phyloP scores from a whole-genome alignment of 2,329 filamentous ascomycete species.

The Cryphonectria naterciae region DNA sequence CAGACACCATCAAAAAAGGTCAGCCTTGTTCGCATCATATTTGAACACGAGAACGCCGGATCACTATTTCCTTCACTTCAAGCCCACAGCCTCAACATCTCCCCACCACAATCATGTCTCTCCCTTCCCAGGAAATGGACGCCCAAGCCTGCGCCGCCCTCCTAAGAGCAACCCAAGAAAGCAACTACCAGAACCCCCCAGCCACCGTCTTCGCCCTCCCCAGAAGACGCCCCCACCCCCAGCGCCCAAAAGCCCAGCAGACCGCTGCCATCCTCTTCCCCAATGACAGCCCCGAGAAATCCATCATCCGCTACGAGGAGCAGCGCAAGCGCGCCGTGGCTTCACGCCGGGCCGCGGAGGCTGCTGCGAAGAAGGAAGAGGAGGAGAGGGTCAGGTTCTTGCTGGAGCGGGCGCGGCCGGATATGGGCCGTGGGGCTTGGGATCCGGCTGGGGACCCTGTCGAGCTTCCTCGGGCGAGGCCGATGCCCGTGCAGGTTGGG shows the following conservation, averaged over 20 bases:
- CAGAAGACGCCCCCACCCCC: constrained; percentile 5
- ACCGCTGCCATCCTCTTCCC: constrained; percentile 12
- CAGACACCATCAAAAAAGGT: no score
- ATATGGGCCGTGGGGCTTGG: not conserved
- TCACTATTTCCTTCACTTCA: not conserved
- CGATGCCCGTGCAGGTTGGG: constrained; percentile 5
- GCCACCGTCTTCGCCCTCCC: constrained; percentile 1
- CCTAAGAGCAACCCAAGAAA: not conserved
- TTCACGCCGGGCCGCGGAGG: not conserved
- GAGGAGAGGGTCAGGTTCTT: not conserved
- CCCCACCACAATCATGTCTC: not conserved
- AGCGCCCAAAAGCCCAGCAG: constrained; percentile 3
- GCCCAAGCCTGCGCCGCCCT: not conserved
- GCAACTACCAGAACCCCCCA: not conserved
- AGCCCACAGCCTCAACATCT: not conserved
- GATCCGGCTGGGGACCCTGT: constrained; percentile 1
- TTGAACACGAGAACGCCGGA: not conserved
- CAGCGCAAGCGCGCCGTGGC: constrained; percentile 10
- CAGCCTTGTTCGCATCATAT: no score
- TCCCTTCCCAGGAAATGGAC: not conserved
- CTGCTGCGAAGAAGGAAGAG: no score
- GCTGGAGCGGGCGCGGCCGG: not conserved
- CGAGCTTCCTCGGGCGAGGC: not conserved
- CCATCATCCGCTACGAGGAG: constrained; percentile 16
- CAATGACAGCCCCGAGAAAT: constrained; percentile 1